Evolutionary conservation across 768 basidiomycete genomes (phyloP).

Genomic region (Panus rudis): DNA sequence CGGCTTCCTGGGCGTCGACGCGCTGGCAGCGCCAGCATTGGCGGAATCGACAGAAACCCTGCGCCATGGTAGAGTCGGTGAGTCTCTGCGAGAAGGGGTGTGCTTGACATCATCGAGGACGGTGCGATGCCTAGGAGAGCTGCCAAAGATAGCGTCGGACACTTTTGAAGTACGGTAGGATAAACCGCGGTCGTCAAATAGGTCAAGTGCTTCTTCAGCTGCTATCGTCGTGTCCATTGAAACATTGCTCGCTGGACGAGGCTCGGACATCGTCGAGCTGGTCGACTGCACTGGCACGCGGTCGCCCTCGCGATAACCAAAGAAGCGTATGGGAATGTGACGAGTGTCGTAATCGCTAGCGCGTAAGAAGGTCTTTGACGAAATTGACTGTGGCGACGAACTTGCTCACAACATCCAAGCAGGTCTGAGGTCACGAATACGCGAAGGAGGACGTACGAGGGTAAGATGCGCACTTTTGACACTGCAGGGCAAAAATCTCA

Average conservation of each 20-base stretch:
- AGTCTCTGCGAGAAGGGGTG: conserved; percentile 3
- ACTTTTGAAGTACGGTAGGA: conserved; percentile 12
- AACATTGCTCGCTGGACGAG: neutral
- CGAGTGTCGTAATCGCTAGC: too few species aligned
- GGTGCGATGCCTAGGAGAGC: conserved; percentile 12
- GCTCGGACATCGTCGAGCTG: too few species aligned
- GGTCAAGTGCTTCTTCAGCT: conserved; percentile 8
- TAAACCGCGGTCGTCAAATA: conserved; percentile 8
- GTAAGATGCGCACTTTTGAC: too few species aligned
- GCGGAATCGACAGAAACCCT: neutral
- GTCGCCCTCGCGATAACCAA: too few species aligned
- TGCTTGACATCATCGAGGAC: conserved; percentile 11
- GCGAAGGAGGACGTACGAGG: too few species aligned
- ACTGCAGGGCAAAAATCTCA: too few species aligned
- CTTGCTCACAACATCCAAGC: too few species aligned
- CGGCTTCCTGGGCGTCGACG: neutral
- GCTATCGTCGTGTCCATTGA: neutral
- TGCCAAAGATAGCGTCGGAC: conserved; percentile 17
- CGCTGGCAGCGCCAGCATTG: neutral
- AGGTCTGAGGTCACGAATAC: too few species aligned
- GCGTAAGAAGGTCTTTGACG: too few species aligned
- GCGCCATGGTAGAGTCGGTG: conserved; percentile 6
- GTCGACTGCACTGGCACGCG: too few species aligned
- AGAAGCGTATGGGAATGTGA: too few species aligned
- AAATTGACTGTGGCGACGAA: too few species aligned